Evolutionary conservation across 192 early-diverging fungal genomes (phyloP).

Genomic region (Spizellomyces sp.): DNA sequence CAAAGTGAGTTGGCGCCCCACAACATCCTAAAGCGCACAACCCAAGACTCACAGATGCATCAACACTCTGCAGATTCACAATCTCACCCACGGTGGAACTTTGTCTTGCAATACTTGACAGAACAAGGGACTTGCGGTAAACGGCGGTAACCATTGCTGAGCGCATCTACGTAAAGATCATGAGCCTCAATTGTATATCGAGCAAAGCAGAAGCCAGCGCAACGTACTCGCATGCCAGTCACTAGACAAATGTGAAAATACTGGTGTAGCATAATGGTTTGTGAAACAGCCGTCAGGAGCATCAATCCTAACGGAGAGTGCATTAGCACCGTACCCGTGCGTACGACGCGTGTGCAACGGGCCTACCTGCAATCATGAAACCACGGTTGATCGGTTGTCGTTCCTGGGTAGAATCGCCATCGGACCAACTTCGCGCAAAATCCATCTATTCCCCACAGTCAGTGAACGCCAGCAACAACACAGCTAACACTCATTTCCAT

Average conservation of each 20-base stretch:
- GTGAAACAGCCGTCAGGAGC: slow-evolving; percentile 70
- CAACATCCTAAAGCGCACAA: not conserved
- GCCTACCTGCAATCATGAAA: slow-evolving; percentile 68
- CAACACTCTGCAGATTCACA: slow-evolving; percentile 57
- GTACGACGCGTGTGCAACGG: not conserved
- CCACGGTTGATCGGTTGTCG: slow-evolving; percentile 73
- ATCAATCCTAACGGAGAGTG: slow-evolving; percentile 54
- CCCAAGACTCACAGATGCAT: slow-evolving; percentile 35
- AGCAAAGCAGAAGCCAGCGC: not conserved
- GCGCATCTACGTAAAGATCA: slow-evolving; percentile 30
- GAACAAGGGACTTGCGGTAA: slow-evolving; percentile 79
- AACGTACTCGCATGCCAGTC: slow-evolving; percentile 65
- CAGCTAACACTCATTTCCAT: too few species aligned
- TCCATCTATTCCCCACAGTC: slow-evolving; percentile 27
- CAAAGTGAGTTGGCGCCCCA: not conserved
- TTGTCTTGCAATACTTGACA: slow-evolving; percentile 81
- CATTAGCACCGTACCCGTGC: not conserved
- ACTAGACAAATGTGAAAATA: slow-evolving; percentile 84
- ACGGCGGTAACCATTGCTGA: slow-evolving; percentile 79
- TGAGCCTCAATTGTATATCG: not conserved
- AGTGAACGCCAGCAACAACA: too few species aligned
- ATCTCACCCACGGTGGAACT: slow-evolving; percentile 80
- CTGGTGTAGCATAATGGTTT: slow-evolving; percentile 84
- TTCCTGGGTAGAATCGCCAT: slow-evolving; percentile 16
- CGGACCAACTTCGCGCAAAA: slow-evolving; percentile 44